Base-by-base conservation (phyloP, 371 early-diverging fungal species). In the Mucor lusitanicus region DNA sequence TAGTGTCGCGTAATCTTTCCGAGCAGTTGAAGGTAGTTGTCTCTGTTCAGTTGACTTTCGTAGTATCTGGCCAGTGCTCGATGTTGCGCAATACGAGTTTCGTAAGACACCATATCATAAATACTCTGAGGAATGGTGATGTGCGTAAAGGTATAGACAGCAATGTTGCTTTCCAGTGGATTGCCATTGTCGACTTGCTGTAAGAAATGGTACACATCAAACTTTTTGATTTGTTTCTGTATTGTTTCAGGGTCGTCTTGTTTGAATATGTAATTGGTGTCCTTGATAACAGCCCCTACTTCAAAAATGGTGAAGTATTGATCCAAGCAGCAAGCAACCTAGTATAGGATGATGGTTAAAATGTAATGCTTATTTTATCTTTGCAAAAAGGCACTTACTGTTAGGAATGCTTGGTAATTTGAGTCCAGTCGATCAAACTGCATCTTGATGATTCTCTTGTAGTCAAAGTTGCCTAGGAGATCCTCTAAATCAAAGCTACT, bases 311-410 rank as follows among this genome's bases (percentile, higher is more conserved):
- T 79, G 61, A 88, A 88, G 25, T 73, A 72, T 48, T 82, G 84
- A 60, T 85, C 83, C n/a, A 87, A 67, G 61, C 85, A 87, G 48
- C 83, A 77, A 0, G 87, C 86, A 63, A 87, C 71, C 84, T 79
- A 21, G 44, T 1, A 44, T 9, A 9, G 1, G 35, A 6, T 5
- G 1, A 35, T 35, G 35, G 2, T 35, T 35, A 44, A 54, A 55
- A 15, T n/a, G 17, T 25, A 7, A 59, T 1, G 12, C 11, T 4
- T 3, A 17, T 1, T 6, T 9, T 23, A 27, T n/a, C 13, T 27
- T 11, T 27, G 53, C 11, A 53, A 27, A 27, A 25, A 23, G 15
- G 0, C n/a, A 67, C 68, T 70, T 76, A 75, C 79, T 13, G 85
- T 85, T 12, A 87, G 63, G 55, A 87, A 83, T 23, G 85, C 86